Conservation (phyloP, 495 filamentous ascomycete genomes). For the Hypoxylon lenormandii region DNA sequence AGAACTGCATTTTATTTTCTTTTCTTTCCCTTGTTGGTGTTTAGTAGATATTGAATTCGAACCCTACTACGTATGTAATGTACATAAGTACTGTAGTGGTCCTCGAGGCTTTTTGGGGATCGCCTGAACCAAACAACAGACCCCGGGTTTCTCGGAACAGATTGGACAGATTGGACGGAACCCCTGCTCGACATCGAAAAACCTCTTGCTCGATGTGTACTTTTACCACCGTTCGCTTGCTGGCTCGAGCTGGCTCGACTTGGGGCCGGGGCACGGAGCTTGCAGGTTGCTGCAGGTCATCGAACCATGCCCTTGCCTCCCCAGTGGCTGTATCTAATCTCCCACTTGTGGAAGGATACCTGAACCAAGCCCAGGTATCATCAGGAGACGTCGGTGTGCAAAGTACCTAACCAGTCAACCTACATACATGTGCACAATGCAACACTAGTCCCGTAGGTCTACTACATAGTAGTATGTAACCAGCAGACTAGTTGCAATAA, state of each 20-base stretch:
- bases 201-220: too few species aligned
- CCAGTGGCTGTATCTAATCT: constrained; percentile 42
- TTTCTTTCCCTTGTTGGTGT: constrained; percentile 5
- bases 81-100: too few species aligned
- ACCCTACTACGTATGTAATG: too few species aligned
- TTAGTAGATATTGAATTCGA: too few species aligned
- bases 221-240: too few species aligned
- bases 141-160: constrained; percentile 14
- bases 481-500: constrained; percentile 10
- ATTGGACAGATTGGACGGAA: constrained; percentile 32
- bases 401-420: not conserved
- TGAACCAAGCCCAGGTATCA: not conserved
- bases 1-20: not conserved
- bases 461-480: too few species aligned
- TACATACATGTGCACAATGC: too few species aligned
- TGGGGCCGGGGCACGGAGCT: constrained; percentile 22
- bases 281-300: constrained; percentile 34
- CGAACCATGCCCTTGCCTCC: constrained; percentile 21
- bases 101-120: too few species aligned
- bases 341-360: constrained; percentile 16
- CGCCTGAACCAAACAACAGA: too few species aligned
- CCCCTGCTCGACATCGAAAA: constrained; percentile 35
- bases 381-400: constrained; percentile 28
- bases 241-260: constrained; percentile 13
- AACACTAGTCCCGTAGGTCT: constrained; percentile 18